These are phyloP conservation scores for Coprinopsis sp. DNA, from an alignment of 768 basidiomycete species.

Conservation along the genomic window DNA sequence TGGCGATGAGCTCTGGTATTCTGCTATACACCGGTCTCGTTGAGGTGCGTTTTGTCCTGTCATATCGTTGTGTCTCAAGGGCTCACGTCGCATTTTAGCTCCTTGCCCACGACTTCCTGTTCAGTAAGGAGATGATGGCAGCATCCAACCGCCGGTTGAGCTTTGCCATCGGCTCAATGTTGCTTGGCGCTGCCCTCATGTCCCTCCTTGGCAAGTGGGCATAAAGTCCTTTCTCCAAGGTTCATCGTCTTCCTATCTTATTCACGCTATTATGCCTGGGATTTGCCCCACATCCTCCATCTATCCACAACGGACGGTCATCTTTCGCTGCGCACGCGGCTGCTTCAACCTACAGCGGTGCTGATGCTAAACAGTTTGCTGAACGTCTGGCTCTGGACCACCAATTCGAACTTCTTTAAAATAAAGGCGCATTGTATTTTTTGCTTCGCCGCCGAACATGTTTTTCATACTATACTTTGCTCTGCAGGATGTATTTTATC, in stretches of 20 bases:
- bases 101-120: slow-evolving; percentile 91
- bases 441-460: too few species aligned
- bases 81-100: slow-evolving; percentile 40
- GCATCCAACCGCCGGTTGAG: slow-evolving; percentile 58
- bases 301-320: too few species aligned
- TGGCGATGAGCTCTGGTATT: slow-evolving; percentile 83
- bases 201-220: slow-evolving; percentile 89
- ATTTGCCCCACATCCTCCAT: too few species aligned
- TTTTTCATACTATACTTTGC: too few species aligned
- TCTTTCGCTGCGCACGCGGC: too few species aligned
- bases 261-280: not conserved
- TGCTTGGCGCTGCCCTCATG: slow-evolving; percentile 86
- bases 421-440: too few species aligned
- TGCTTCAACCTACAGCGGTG: too few species aligned
- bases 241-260: not conserved
- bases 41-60: slow-evolving; percentile 45
- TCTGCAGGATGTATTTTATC: too few species aligned
- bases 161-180: slow-evolving; percentile 74
- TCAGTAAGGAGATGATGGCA: slow-evolving; percentile 82
- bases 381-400: too few species aligned
- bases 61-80: slow-evolving; percentile 4
- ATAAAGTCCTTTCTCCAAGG: slow-evolving; percentile 30
- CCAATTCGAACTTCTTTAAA: too few species aligned
- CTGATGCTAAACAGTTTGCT: too few species aligned
- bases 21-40: slow-evolving; percentile 84